phyloP scores from a whole-genome alignment of 495 filamentous ascomycete genomes.

The Poronia punctata region DNA sequence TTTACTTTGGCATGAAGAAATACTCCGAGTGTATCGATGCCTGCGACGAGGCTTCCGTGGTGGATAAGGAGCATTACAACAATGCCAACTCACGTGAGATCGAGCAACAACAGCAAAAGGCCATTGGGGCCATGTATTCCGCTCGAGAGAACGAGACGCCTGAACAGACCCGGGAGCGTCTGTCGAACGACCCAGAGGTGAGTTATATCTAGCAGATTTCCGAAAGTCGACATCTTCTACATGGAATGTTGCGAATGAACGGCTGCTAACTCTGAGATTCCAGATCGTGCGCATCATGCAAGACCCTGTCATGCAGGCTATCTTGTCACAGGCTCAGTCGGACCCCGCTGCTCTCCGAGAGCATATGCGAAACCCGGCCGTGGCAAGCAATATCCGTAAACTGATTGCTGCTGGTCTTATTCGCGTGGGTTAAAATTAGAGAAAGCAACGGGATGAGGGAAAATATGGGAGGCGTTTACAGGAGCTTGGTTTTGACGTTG shows the following conservation, averaged over 20 bases:
- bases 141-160: conserved; percentile 91
- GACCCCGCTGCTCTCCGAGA: conserved; percentile 88
- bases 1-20: conserved; percentile 92
- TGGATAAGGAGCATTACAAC: conserved; percentile 59
- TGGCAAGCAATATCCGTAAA: conserved; percentile 84
- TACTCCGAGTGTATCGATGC: conserved; percentile 90
- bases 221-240: background rate
- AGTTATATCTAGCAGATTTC: conserved; percentile 21
- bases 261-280: conserved; percentile 24
- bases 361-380: conserved; percentile 88
- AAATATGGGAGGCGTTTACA: conserved; percentile 7
- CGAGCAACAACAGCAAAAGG: conserved; percentile 90
- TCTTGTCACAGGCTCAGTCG: conserved; percentile 90
- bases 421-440: too few relatives aligned
- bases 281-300: conserved; percentile 85
- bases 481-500: conserved; percentile 1
- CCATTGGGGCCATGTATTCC: conserved; percentile 80
- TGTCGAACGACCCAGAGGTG: conserved; percentile 90
- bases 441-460: background rate
- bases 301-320: conserved; percentile 96
- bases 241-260: too few relatives aligned
- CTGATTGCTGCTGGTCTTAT: conserved; percentile 90
- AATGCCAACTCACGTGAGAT: conserved; percentile 81
- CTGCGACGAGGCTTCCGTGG: conserved; percentile 69
- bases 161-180: conserved; percentile 87